phyloP scores from a whole-genome alignment of 192 early-diverging fungal genomes.

The Gamsiella multidivaricata region DNA sequence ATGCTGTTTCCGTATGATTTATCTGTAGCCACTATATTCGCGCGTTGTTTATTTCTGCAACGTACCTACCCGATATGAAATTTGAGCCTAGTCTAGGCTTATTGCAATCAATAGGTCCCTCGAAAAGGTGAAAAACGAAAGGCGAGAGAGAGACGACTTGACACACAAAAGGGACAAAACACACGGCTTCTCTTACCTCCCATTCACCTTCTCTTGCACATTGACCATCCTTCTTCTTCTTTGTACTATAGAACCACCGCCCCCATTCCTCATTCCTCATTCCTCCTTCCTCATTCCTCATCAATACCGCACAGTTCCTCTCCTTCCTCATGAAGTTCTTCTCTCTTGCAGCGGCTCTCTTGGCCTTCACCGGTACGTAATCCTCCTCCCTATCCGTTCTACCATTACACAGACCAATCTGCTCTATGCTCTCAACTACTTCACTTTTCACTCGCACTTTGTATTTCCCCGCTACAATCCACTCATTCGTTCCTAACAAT shows the following conservation, averaged over 20 bases:
- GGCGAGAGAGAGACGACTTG: not conserved
- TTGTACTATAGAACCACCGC: no score
- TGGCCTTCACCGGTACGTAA: constrained; percentile 31
- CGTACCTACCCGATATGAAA: no score
- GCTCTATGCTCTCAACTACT: not conserved
- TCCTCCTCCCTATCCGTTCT: no score
- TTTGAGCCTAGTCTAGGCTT: no score
- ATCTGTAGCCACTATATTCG: no score
- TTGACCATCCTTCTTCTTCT: not conserved
- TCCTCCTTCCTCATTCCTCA: not conserved
- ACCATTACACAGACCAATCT: not conserved
- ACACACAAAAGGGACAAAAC: no score
- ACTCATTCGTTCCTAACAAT: not conserved
- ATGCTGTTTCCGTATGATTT: no score
- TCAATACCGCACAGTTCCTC: not conserved
- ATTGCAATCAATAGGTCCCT: no score
- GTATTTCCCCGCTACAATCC: not conserved
- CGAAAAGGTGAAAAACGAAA: not conserved
- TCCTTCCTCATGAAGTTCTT: constrained; percentile 34
- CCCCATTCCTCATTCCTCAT: not conserved
- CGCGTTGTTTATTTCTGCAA: no score
- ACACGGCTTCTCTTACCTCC: not conserved
- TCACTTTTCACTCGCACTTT: not conserved
- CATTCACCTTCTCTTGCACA: constrained; percentile 5
- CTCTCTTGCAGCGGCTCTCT: constrained; percentile 39